A percentile compares a stretch with the other conserved stretches of the same genome.
phyloP scores from a whole-genome alignment of 1,284 basidiomycete species.

The Prillingera fragicola region DNA sequence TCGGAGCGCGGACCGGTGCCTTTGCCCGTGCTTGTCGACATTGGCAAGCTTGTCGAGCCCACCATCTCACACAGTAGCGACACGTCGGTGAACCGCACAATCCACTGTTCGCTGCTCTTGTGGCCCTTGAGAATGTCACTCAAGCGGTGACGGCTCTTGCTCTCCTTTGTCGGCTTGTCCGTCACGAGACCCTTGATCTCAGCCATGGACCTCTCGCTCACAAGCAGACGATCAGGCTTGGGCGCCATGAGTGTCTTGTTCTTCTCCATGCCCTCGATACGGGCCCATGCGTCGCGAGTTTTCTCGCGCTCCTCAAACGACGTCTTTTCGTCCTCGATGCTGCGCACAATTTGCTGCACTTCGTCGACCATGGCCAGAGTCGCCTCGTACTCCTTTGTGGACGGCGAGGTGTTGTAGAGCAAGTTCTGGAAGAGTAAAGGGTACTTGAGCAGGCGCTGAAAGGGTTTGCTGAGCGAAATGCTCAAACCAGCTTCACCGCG shows the following conservation, averaged over 20 bases:
- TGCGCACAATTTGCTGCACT: conserved; percentile 88
- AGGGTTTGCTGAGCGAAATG: conserved; percentile 92
- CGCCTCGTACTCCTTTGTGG: conserved; percentile 93
- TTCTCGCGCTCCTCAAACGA: conserved; percentile 91
- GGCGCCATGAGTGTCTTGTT: conserved; percentile 65
- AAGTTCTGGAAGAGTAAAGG: conserved; percentile 95
- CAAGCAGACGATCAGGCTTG: conserved; percentile 76
- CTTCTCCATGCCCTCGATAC: conserved; percentile 91
- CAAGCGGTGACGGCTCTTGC: conserved; percentile 74
- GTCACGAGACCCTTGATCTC: neutral
- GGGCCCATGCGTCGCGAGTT: conserved; percentile 86
- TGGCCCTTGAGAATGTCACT: conserved; percentile 56
- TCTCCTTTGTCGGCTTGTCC: conserved; percentile 56
- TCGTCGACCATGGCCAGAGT: conserved; percentile 94
- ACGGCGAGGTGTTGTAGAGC: conserved; percentile 90
- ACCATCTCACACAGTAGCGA: conserved; percentile 83
- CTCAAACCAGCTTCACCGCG: conserved; percentile 88
- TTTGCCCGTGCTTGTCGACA: conserved; percentile 60
- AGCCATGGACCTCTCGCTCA: conserved; percentile 66
- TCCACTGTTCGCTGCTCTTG: conserved; percentile 78
- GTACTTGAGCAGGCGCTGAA: conserved; percentile 93
- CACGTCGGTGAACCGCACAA: conserved; percentile 91
- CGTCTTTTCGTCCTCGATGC: conserved; percentile 96
- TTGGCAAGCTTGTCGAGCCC: conserved; percentile 79
- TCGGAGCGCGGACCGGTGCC: conserved; percentile 49